Conservation (phyloP, 768 basidiomycete genomes). For the Suillus subalutaceus region DNA sequence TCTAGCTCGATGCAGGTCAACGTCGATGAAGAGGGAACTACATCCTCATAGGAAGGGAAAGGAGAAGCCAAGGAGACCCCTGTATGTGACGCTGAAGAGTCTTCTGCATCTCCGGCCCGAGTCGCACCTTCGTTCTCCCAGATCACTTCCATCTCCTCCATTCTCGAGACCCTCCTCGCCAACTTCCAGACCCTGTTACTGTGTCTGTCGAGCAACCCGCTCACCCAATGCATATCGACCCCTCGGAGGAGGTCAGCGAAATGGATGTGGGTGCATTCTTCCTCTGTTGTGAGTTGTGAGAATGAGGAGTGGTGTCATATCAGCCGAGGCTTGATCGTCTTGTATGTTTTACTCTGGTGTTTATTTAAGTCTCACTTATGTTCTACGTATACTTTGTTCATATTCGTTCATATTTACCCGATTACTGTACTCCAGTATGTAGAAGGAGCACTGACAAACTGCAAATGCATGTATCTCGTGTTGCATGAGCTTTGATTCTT, state of each 20-base stretch:
- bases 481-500: too few relatives aligned
- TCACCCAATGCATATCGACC: conserved; percentile 38
- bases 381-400: background rate
- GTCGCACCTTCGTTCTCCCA: conserved; percentile 33
- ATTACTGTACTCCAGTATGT: background rate
- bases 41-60: conserved; percentile 25
- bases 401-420: background rate
- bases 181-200: conserved; percentile 35
- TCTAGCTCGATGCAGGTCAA: background rate
- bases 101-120: conserved; percentile 17
- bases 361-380: background rate
- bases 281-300: background rate
- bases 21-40: background rate
- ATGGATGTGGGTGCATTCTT: background rate
- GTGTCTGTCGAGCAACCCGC: conserved; percentile 9
- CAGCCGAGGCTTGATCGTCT: background rate
- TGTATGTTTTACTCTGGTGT: background rate
- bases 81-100: conserved; percentile 16
- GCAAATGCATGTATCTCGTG: background rate
- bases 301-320: background rate
- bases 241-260: conserved; percentile 37
- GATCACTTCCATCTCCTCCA: conserved; percentile 45
- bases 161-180: conserved; percentile 35
- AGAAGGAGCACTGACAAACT: background rate
- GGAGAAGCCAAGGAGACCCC: conserved; percentile 39